Percentiles rank a stretch among this genome's conserved stretches.
Conservation (phyloP, 768 basidiomycete genomes). For the Boletus rex-veris region DNA sequence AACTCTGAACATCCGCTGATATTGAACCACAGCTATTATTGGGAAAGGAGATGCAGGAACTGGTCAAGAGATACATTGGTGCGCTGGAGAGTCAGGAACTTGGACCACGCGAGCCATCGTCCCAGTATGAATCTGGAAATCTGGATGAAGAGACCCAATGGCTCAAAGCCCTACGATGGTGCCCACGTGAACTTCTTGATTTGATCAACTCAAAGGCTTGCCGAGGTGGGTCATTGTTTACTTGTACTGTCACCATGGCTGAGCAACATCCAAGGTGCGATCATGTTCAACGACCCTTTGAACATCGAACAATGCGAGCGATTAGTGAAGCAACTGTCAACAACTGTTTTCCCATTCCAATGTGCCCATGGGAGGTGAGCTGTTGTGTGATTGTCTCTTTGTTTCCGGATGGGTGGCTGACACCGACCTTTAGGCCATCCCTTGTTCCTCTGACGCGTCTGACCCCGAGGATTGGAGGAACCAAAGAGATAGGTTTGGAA, state of each 20-base stretch:
- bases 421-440: constrained; percentile 42
- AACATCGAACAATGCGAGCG: constrained; percentile 61
- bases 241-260: background rate
- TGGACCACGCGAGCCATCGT: constrained; percentile 14
- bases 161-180: constrained; percentile 74
- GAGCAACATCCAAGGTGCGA: constrained; percentile 60
- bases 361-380: constrained; percentile 90
- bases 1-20: constrained; percentile 7
- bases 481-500: constrained; percentile 13
- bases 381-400: background rate
- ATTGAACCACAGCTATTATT: constrained; percentile 47
- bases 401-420: background rate
- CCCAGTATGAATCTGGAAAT: constrained; percentile 8
- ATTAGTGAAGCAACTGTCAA: constrained; percentile 63
- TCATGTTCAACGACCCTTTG: constrained; percentile 93
- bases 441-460: constrained; percentile 47
- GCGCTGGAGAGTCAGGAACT: constrained; percentile 51
- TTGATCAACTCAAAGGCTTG: constrained; percentile 95
- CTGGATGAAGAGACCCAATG: constrained; percentile 39
- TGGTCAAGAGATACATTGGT: constrained; percentile 71
- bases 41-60: constrained; percentile 69
- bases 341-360: constrained; percentile 84
- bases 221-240: constrained; percentile 56
- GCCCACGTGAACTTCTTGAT: constrained; percentile 79
- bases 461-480: constrained; percentile 11